A percentile compares a stretch with the other conserved stretches of the same genome.
phyloP scores from a whole-genome alignment of 352 stramenopile genomes.

The Globisporangium cystogenes region DNA sequence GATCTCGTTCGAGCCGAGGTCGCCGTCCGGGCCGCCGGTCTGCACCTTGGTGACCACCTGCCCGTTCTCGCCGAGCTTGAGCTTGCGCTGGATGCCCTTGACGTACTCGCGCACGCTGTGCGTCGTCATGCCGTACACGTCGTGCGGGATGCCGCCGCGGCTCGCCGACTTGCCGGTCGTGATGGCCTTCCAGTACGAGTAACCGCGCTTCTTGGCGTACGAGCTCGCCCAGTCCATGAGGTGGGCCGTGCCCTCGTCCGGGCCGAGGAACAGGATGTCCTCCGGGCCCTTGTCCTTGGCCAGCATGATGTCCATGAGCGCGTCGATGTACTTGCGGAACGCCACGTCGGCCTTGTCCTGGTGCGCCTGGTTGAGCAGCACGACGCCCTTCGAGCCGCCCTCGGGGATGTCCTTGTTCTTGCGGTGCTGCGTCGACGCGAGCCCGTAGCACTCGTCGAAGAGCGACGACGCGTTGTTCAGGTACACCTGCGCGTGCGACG shows the following conservation, averaged over 20 bases:
- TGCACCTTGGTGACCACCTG: constrained; percentile 95
- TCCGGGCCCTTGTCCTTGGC: constrained; percentile 87
- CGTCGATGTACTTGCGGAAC: constrained; percentile 97
- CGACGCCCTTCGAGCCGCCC: constrained; percentile 95
- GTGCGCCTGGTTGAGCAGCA: constrained; percentile 92
- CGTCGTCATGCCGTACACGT: constrained; percentile 97
- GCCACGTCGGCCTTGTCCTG: constrained; percentile 80
- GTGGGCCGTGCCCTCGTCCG: constrained; percentile 97
- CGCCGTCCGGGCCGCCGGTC: constrained; percentile 95
- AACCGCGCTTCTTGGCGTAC: constrained; percentile 90
- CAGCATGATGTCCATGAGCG: constrained; percentile 95
- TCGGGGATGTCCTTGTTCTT: constrained; percentile 99
- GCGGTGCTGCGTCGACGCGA: constrained; percentile 96
- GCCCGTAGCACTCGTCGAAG: constrained; percentile 96
- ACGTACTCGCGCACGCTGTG: constrained; percentile 97
- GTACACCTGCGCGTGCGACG: constrained; percentile 86
- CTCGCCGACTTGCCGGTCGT: constrained; percentile 95
- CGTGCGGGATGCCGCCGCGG: constrained; percentile 96
- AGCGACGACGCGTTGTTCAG: constrained; percentile 88
- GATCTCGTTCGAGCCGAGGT: constrained; percentile 97
- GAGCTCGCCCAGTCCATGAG: constrained; percentile 96
- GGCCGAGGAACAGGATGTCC: constrained; percentile 92
- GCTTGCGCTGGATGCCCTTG: constrained; percentile 89
- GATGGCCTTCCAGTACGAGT: constrained; percentile 94
- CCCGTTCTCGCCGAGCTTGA: constrained; percentile 85